phyloP scores from a whole-genome alignment of 257 asterid genomes.

The Phtheirospermum japonicum region DNA sequence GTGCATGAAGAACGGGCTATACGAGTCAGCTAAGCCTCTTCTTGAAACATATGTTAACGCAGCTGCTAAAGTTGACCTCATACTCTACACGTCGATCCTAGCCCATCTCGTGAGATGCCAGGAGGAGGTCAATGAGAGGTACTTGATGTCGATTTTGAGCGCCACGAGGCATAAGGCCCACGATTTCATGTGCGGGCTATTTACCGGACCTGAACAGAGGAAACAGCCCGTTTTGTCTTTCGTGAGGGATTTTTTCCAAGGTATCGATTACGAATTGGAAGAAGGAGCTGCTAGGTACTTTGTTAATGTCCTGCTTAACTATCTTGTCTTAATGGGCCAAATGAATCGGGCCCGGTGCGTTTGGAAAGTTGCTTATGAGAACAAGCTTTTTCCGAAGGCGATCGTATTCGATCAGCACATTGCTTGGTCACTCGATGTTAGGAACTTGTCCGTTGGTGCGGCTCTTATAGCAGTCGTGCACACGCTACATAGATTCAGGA shows the following conservation, averaged over 20 bases:
- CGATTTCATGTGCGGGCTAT: slow-evolving; percentile 85
- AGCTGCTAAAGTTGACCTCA: slow-evolving; percentile 82
- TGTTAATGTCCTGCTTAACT: slow-evolving; percentile 90
- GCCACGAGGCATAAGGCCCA: slow-evolving; percentile 87
- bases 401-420: slow-evolving; percentile 96
- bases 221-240: slow-evolving; percentile 77
- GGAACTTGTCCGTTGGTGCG: slow-evolving; percentile 93
- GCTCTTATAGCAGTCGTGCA: slow-evolving; percentile 93
- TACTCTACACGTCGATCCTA: slow-evolving; percentile 88
- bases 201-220: slow-evolving; percentile 90
- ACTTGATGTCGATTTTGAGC: slow-evolving; percentile 89
- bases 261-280: slow-evolving; percentile 81
- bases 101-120: slow-evolving; percentile 93
- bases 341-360: slow-evolving; percentile 98
- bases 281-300: slow-evolving; percentile 92
- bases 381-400: slow-evolving; percentile 93
- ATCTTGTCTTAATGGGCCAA: slow-evolving; percentile 97
- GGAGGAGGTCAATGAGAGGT: slow-evolving; percentile 82
- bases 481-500: slow-evolving; percentile 95
- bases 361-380: slow-evolving; percentile 97
- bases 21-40: slow-evolving; percentile 90
- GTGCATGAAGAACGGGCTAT: slow-evolving; percentile 86
- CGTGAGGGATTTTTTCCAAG: slow-evolving; percentile 86
- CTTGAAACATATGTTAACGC: slow-evolving; percentile 78
- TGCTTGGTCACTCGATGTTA: slow-evolving; percentile 97